These are phyloP conservation scores for Psilocybe sp. DNA, from an alignment of 768 basidiomycete species.

Conservation along the genomic window DNA sequence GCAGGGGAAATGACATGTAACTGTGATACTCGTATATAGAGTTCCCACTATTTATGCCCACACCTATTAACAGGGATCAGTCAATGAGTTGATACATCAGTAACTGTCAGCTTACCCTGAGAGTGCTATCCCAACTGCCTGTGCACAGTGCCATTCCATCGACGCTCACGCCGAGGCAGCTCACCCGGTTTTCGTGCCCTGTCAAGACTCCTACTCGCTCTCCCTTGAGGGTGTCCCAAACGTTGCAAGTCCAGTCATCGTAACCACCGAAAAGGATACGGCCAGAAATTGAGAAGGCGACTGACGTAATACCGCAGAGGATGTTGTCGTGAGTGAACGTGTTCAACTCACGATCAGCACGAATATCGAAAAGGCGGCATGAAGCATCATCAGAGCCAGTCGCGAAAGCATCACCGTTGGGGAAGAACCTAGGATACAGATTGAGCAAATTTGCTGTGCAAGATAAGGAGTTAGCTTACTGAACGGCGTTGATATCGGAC, in stretches of 20 bases:
- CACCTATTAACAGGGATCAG: conserved; percentile 45
- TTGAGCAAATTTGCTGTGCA: conserved; percentile 3
- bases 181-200: conserved; percentile 97
- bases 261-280: conserved; percentile 98
- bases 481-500: conserved; percentile 98
- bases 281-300: conserved; percentile 97
- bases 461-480: conserved; percentile 53
- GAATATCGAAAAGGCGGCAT: conserved; percentile 95
- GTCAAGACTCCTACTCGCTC: conserved; percentile 97
- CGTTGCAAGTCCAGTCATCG: conserved; percentile 99
- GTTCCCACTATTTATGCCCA: conserved; percentile 64
- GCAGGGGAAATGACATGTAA: conserved; percentile 6
- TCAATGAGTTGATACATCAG: conserved; percentile 8
- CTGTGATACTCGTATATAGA: conserved; percentile 9
- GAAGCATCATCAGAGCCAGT: conserved; percentile 99
- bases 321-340: conserved; percentile 98
- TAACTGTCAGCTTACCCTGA: conserved; percentile 63
- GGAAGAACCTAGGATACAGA: conserved; percentile 82
- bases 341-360: conserved; percentile 96
- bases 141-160: conserved; percentile 99
- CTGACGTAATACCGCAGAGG: conserved; percentile 97
- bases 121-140: conserved; percentile 96
- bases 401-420: conserved; percentile 98
- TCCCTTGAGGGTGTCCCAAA: conserved; percentile 98
- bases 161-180: conserved; percentile 91